phyloP scores from a whole-genome alignment of 2,329 filamentous ascomycete species.

The Pseudocercospora fuligena region DNA sequence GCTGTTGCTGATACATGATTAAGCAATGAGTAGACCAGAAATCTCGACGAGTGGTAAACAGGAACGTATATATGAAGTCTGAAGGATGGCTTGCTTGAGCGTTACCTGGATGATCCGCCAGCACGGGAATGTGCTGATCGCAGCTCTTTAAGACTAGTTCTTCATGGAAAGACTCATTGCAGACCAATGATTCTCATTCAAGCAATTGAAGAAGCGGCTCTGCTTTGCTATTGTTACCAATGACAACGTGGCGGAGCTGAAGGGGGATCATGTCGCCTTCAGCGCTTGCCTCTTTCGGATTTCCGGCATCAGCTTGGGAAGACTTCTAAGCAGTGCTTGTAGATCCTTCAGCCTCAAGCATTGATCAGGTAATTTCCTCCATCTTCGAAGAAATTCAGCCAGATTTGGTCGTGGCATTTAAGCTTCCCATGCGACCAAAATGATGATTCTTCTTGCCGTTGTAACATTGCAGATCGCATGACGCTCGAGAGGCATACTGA shows the following conservation, averaged over 20 bases:
- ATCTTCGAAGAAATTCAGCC: too few species aligned
- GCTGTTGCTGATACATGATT: not conserved
- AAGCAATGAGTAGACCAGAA: not conserved
- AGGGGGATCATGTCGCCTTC: not conserved
- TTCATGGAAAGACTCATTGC: not conserved
- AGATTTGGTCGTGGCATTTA: too few species aligned
- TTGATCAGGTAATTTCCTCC: not conserved
- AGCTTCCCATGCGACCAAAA: too few species aligned
- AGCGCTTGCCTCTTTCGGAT: not conserved
- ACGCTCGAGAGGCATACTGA: too few species aligned
- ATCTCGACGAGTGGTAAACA: not conserved
- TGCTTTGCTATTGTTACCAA: not conserved
- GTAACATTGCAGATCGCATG: too few species aligned
- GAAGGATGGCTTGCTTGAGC: not conserved
- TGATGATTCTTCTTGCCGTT: too few species aligned
- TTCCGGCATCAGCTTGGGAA: not conserved
- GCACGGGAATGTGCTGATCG: not conserved
- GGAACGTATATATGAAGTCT: not conserved
- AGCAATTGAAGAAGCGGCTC: too few species aligned
- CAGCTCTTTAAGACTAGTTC: not conserved
- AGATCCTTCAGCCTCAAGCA: not conserved
- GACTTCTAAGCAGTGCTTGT: too few species aligned
- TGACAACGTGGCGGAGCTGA: not conserved
- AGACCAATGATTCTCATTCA: too few species aligned
- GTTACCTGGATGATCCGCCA: not conserved